phyloP scores from a whole-genome alignment of 2,329 filamentous ascomycete genomes.

The Botrytis hyacinthi region DNA sequence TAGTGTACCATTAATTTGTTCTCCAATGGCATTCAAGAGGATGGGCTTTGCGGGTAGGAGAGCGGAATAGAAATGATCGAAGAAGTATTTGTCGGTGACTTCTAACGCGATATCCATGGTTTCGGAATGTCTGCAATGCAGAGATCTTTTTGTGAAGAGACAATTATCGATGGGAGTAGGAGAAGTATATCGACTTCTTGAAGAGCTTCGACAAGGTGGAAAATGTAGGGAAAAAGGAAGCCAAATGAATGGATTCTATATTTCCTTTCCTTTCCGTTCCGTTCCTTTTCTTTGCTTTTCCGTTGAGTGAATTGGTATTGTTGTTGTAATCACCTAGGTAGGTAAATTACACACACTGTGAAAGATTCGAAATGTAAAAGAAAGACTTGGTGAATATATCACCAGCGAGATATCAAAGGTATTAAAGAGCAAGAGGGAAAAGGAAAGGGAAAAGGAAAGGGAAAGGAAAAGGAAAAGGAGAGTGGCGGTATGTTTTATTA shows the following conservation, averaged over 20 bases:
- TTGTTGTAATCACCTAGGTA: neutral
- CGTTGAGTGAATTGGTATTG: neutral
- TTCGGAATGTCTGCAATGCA: neutral
- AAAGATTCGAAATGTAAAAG: neutral
- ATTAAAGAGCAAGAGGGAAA: neutral
- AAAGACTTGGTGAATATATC: neutral
- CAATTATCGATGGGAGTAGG: neutral
- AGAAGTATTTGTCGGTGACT: conserved; percentile 74
- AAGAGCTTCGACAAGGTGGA: neutral
- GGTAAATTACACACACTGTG: neutral
- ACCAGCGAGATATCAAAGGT: neutral
- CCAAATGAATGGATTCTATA: conserved; percentile 3
- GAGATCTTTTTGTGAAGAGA: neutral
- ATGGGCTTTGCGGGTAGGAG: conserved; percentile 60
- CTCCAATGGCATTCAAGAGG: conserved; percentile 51
- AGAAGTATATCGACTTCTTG: neutral
- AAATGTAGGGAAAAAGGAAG: neutral
- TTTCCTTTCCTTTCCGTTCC: neutral
- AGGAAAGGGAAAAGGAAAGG: neutral
- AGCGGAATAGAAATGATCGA: conserved; percentile 75
- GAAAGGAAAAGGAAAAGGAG: neutral
- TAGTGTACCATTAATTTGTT: conserved; percentile 50
- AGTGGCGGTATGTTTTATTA: conserved; percentile 10
- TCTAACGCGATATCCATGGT: conserved; percentile 91
- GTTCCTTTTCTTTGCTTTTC: neutral